Conservation (phyloP, 2,329 filamentous ascomycete genomes). For the Pseudogymnoascus sp. region DNA sequence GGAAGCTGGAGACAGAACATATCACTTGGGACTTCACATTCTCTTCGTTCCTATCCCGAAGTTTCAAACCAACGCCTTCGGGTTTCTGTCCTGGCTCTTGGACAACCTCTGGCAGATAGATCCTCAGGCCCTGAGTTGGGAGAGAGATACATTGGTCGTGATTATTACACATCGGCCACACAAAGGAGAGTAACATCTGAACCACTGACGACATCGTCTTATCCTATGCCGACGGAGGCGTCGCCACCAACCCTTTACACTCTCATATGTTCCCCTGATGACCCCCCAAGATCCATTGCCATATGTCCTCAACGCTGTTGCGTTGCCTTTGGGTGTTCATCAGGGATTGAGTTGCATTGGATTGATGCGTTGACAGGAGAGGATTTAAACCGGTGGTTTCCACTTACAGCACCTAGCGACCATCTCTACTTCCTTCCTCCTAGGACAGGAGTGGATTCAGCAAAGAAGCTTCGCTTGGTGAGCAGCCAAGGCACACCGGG, state of each 20-base stretch:
- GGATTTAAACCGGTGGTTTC: conserved; percentile 47
- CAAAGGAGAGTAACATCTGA: not conserved
- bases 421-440: conserved; percentile 53
- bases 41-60: not conserved
- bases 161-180: not conserved
- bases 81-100: not conserved
- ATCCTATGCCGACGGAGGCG: conserved; percentile 26
- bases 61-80: not conserved
- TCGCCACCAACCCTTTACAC: conserved; percentile 28
- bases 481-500: conserved; percentile 47
- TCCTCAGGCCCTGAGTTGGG: not conserved
- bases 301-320: conserved; percentile 57
- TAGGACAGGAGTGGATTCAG: conserved; percentile 41
- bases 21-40: not conserved
- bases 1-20: conserved; percentile 1
- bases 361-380: conserved; percentile 38
- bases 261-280: conserved; percentile 52
- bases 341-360: conserved; percentile 57
- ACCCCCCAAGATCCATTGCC: conserved; percentile 56
- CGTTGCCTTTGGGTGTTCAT: conserved; percentile 56
- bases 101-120: not conserved
- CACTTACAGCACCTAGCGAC: conserved; percentile 45
- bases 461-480: conserved; percentile 52
- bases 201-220: not conserved
- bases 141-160: not conserved